Base-by-base conservation (phyloP, 108 stramenopile genomes). In the Cyclostephanos invisitatus region DNA sequence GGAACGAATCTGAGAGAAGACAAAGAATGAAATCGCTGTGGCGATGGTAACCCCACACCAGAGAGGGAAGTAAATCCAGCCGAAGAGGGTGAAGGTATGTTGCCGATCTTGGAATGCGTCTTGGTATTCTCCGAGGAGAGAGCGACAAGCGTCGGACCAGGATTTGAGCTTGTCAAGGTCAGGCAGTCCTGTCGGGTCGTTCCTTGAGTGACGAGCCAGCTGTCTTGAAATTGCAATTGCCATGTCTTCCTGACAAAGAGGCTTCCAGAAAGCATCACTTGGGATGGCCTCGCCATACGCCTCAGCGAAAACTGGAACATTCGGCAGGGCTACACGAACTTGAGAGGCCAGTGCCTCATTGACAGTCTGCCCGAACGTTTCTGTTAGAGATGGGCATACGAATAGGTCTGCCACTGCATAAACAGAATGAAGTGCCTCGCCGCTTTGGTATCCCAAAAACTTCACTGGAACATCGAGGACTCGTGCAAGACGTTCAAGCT, bases 331-430 rank as follows among this genome's bases (percentile, higher is more conserved):
- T 15, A 85, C 81, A 8, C 78, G 64, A 21, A 82, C 78, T 67
- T 75, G 75, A 44, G 74, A 79, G 9, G 84, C 84, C 18, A 79
- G 66, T 20, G 84, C 84, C 42, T 85, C 84, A 35, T 85, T 85
- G 46, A 85, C 84, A 25, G 84, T 85, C 58, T 85, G 84, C 8
- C 84, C 84, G 75, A 85, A 85, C 5, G 84, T 85, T 59, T 85
- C 84, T 0, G 84, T 82, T 7, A 74, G 62, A 0, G 81, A 82
- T 15, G 84, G 81, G 40, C 81, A 85, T 2, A 85, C 84, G 40
- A 85, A 85, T 15, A 73, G 46, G 53, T 85, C 84, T 9, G 78
- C 81, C 18, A 79, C 63, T 21, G 81, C 67, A 69, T 85, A 85
- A 0, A 70, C 84, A 6, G 81, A 66, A 46, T 85, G 78, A 25